These are phyloP conservation scores for Lathyrus tuberosus DNA, from an alignment of 306 rosid genomes.

Conservation along the genomic window DNA sequence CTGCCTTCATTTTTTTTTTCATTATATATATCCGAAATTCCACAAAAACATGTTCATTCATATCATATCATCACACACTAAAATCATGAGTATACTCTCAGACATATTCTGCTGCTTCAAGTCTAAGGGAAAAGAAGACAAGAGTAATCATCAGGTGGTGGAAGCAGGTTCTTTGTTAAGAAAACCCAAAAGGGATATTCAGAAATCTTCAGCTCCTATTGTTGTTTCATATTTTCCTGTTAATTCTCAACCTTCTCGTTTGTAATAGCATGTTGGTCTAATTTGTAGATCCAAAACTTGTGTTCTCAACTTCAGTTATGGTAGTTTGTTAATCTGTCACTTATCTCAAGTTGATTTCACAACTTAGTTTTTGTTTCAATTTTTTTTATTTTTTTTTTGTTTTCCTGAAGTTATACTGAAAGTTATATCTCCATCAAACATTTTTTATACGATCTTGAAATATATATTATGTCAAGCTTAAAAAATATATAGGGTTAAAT, in stretches of 20 bases:
- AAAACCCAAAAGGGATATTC: neutral
- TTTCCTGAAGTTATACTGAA: too few relatives aligned
- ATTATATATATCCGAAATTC: neutral
- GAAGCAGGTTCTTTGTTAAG: conserved; percentile 48
- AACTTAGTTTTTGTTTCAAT: too few relatives aligned
- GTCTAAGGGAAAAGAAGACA: neutral
- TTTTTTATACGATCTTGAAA: too few relatives aligned
- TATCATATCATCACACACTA: neutral
- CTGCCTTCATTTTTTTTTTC: neutral
- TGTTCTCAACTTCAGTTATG: too few relatives aligned
- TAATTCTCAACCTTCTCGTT: conserved; percentile 48
- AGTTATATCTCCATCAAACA: too few relatives aligned
- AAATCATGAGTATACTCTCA: conserved; percentile 15
- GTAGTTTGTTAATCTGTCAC: too few relatives aligned
- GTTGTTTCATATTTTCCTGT: conserved; percentile 49
- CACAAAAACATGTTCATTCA: neutral
- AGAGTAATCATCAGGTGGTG: conserved; percentile 25
- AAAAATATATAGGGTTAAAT: too few relatives aligned
- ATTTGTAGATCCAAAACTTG: too few relatives aligned
- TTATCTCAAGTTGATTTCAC: too few relatives aligned
- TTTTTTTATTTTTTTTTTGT: too few relatives aligned
- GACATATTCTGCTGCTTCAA: conserved; percentile 44
- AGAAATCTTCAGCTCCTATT: conserved; percentile 42
- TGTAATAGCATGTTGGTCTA: too few relatives aligned
- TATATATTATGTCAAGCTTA: too few relatives aligned